These are phyloP conservation scores for Cyamopsis tetragonoloba DNA, from an alignment of 306 rosid species.

Conservation along the genomic window DNA sequence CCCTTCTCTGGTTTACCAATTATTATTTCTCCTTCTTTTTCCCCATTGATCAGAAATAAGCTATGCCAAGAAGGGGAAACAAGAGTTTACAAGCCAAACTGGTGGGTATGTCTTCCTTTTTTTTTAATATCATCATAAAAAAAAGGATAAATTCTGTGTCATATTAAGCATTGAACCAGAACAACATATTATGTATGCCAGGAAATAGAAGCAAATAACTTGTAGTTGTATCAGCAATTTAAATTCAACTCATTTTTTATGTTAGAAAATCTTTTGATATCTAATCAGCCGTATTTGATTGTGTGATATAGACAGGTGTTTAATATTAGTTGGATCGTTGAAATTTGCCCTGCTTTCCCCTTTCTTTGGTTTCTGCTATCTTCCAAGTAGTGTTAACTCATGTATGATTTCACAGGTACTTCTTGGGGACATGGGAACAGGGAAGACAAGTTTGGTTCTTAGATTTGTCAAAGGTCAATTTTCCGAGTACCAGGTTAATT, in stretches of 20 bases:
- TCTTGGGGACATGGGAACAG: constrained; percentile 91
- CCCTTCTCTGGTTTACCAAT: background rate
- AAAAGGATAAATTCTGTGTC: no score
- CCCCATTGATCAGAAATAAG: constrained; percentile 21
- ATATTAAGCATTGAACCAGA: no score
- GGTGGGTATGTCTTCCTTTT: constrained; percentile 89
- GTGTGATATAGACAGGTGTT: background rate
- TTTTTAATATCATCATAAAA: no score
- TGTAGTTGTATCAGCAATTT: background rate
- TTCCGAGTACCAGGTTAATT: constrained; percentile 78
- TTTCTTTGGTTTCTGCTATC: background rate
- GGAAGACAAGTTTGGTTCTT: constrained; percentile 83
- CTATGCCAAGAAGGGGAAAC: constrained; percentile 62
- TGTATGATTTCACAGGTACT: constrained; percentile 49
- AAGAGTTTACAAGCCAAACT: constrained; percentile 87
- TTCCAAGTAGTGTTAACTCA: background rate
- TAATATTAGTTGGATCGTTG: background rate
- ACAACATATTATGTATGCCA: background rate
- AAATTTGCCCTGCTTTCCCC: background rate
- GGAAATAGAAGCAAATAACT: background rate
- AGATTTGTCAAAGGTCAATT: constrained; percentile 89
- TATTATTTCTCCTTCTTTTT: background rate
- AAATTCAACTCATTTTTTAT: background rate
- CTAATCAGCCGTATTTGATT: background rate
- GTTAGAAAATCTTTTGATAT: background rate